Conservation (phyloP, 192 early-diverging fungal species). For the Coemansia sp. region DNA sequence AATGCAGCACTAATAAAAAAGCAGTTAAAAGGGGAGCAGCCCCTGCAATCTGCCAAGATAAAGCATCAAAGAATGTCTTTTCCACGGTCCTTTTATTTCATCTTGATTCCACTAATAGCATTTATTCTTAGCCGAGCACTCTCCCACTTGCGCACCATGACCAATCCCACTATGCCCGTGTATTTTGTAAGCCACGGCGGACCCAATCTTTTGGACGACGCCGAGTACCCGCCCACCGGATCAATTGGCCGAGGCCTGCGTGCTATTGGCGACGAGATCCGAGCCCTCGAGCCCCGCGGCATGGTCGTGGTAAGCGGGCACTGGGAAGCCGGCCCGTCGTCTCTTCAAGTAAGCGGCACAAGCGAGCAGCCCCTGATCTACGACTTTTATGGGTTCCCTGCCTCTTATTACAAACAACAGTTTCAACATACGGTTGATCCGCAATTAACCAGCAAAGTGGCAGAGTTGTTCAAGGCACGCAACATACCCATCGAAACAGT, state of each 20-base stretch:
- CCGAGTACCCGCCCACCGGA: constrained; percentile 25
- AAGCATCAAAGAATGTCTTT: too few relatives aligned
- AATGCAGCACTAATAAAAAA: too few relatives aligned
- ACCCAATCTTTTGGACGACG: constrained; percentile 36
- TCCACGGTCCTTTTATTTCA: too few relatives aligned
- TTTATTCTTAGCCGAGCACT: too few relatives aligned
- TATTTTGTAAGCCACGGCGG: constrained; percentile 51
- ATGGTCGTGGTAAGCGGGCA: constrained; percentile 68
- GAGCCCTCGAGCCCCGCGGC: constrained; percentile 52
- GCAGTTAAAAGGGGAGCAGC: too few relatives aligned
- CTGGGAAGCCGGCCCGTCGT: constrained; percentile 58
- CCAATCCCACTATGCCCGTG: constrained; percentile 26
- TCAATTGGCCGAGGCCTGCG: constrained; percentile 23
- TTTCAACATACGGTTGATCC: constrained; percentile 63
- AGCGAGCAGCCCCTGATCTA: constrained; percentile 56
- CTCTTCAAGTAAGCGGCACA: constrained; percentile 44
- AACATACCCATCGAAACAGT: constrained; percentile 46
- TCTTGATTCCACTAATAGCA: too few relatives aligned
- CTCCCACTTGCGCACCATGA: not conserved
- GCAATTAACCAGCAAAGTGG: constrained; percentile 49
- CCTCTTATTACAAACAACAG: constrained; percentile 57
- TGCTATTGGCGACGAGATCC: constrained; percentile 53
- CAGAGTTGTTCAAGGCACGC: constrained; percentile 54
- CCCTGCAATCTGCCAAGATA: too few relatives aligned
- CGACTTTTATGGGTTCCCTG: constrained; percentile 68